These are phyloP conservation scores for Peniophora sp. DNA, from an alignment of 1,284 basidiomycete species.

Conservation along the genomic window DNA sequence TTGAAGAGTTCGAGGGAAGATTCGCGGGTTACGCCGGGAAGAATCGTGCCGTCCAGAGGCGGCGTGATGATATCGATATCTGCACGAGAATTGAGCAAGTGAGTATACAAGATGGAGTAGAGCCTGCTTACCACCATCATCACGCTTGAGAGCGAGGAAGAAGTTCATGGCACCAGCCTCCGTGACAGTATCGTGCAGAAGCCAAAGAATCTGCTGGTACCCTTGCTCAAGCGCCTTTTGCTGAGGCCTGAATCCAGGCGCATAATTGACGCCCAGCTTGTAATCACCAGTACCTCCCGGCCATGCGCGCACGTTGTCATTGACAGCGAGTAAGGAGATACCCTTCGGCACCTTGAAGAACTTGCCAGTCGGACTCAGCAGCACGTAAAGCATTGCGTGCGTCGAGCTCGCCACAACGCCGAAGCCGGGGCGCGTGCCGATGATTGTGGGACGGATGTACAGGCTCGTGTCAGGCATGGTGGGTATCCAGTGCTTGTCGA, in stretches of 20 bases:
- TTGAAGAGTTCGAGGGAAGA: conserved; percentile 59
- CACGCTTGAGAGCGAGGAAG: conserved; percentile 42
- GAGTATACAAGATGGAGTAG: conserved; percentile 2
- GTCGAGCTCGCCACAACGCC: conserved; percentile 61
- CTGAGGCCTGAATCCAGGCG: conserved; percentile 61
- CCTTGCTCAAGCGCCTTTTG: conserved; percentile 54
- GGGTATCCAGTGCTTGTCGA: conserved; percentile 77
- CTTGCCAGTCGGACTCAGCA: conserved; percentile 60
- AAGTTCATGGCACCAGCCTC: conserved; percentile 62
- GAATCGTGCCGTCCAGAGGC: conserved; percentile 67
- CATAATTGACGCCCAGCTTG: conserved; percentile 69
- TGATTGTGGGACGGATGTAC: conserved; percentile 78
- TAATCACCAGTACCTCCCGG: conserved; percentile 69
- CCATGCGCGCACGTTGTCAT: conserved; percentile 71
- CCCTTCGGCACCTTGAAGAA: conserved; percentile 66
- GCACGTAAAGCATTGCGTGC: conserved; percentile 65
- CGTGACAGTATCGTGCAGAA: conserved; percentile 30
- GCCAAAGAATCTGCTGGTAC: conserved; percentile 66
- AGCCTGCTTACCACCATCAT: conserved; percentile 32
- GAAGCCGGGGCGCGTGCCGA: conserved; percentile 71
- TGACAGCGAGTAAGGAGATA: conserved; percentile 65
- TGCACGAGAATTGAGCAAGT: conserved; percentile 12
- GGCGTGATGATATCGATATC: conserved; percentile 67
- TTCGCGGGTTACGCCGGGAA: conserved; percentile 70
- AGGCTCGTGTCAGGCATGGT: conserved; percentile 58